Evolutionary conservation across 805 yeast species (phyloP), one percentile per base, ranked within the genome.

Genomic region (Grigorovia transvaalensis): DNA sequence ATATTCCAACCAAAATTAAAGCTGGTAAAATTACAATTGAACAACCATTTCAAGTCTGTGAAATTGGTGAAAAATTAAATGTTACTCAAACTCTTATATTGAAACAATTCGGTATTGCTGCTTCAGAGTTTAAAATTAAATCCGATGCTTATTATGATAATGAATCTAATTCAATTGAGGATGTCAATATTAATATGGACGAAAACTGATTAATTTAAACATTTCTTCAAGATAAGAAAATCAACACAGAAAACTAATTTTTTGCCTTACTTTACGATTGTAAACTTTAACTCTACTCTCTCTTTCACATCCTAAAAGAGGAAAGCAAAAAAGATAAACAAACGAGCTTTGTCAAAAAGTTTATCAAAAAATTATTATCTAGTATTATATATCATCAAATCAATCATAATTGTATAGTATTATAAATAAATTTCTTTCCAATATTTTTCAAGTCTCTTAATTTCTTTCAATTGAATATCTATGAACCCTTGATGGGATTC

Each of bases 71-170:
- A 53, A 74, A 76, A 29, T 76, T 95, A 55, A 95, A 88, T 69
- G 93, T 90, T 48, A 84, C 85, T 63, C 95, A 93, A 72, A 95
- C 97, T 23, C 78, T 93, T 59, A 81, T 93, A 51, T 76, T 93
- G 68, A 93, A 93, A 71, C 93, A 88, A 60, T 95, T 93, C 69
- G 99, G 99, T 63, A 80, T 95, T 53, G 97, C 97, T 12, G 88
- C 89, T 51, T 78, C 96, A 46, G 89, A 87, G 65, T 93, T 91
- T 72, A 88, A 82, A 69, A 95, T 93, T 50, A 77, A 80, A 60
- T 72, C 85, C 56, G 71, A 82, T 59, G 96, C 93, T 18, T 87
- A 77, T 68, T 91, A 85, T 66, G 82, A 85, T 66, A 82, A 78
- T 53, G 88, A 87, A 57, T 51, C 68, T 17, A 57, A 70, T 40